These are phyloP conservation scores for Emericellopsis cladophorae DNA, from an alignment of 2,329 filamentous ascomycete genomes.

Conservation along the genomic window DNA sequence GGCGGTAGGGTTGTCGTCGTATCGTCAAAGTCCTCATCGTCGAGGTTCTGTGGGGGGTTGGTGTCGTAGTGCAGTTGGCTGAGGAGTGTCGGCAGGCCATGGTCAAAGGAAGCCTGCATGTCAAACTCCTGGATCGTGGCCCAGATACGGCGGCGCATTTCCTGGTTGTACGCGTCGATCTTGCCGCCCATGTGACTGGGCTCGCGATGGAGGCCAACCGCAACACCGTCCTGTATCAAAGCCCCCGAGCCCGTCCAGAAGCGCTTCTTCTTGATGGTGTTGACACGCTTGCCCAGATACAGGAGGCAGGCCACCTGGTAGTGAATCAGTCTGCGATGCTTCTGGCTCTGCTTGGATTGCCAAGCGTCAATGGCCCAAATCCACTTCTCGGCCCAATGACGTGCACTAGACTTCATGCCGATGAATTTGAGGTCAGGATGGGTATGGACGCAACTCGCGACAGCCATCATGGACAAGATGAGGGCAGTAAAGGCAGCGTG, in stretches of 20 bases:
- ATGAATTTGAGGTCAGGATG: constrained; percentile 40
- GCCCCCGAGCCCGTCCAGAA: constrained; percentile 47
- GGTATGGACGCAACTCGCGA: constrained; percentile 44
- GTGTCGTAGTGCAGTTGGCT: constrained; percentile 43
- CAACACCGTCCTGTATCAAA: constrained; percentile 44
- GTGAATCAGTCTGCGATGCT: constrained; percentile 46
- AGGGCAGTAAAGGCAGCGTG: constrained; percentile 43
- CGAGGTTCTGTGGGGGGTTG: constrained; percentile 41
- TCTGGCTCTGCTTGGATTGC: constrained; percentile 43
- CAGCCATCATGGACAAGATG: constrained; percentile 45
- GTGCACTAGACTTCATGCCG: constrained; percentile 44
- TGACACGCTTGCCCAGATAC: constrained; percentile 49
- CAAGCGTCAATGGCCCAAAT: constrained; percentile 42
- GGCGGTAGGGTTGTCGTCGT: constrained; percentile 35
- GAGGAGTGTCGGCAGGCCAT: constrained; percentile 44
- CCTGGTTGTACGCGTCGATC: constrained; percentile 46
- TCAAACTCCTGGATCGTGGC: constrained; percentile 49
- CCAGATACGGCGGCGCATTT: constrained; percentile 50
- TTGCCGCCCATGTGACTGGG: constrained; percentile 40
- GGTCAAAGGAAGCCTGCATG: constrained; percentile 48
- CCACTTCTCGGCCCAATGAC: constrained; percentile 42
- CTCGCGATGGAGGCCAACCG: constrained; percentile 46
- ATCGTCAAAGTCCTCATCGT: constrained; percentile 45
- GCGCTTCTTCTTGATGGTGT: constrained; percentile 52
- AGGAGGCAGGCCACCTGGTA: constrained; percentile 47